Base-by-base conservation (phyloP, 2,329 filamentous ascomycete species). In the Epichloe coenophiala region DNA sequence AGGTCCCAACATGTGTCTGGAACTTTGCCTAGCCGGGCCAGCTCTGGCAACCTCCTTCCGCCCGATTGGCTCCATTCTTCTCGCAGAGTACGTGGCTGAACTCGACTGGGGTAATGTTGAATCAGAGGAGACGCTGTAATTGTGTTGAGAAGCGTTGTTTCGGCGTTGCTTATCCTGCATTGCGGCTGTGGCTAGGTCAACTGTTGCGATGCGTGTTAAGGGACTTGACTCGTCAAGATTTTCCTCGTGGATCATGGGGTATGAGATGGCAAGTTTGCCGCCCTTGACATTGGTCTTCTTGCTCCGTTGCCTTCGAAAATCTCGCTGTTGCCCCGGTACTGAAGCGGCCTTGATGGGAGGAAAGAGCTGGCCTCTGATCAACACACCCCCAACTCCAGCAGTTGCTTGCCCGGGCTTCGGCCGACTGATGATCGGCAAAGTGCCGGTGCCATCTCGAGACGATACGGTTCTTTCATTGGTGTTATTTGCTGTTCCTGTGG, bases 131-230 rank as follows among this genome's bases (percentile, higher is more conserved):
- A 63, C 1, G 61, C 59, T 15, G 60, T 56, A 15, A 61, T 60
- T 49, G 60, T 50, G 3, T 59, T 55, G 31, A 55, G 56, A 48
- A 64, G 31, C 2, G 6, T 47, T 63, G 5, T 63, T 68, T 15
- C 72, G 65, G 46, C 70, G 67, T 48, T 73, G 66, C 53, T 60
- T 69, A 42, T 80, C 74, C 13, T 70, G 69, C 52, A 57, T 65
- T 1, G 68, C 71, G 2, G 76, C 76, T 1, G 71, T 72, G 9
- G 68, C 66, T 36, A 80, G 63, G 49, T 75, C 75, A 33, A 78
- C 64, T 0, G 74, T 77, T 5, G 69, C 59, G 17, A 75, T 73
- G 55, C 68, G 73, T 47, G 63, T 64, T 39, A 72, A 57, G 0
- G 74, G 68, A 49, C 69, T 73, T 19, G 61, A 56, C 23, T 64